phyloP scores from a whole-genome alignment of 2,329 filamentous ascomycete genomes.

The Colletotrichum sublineola region DNA sequence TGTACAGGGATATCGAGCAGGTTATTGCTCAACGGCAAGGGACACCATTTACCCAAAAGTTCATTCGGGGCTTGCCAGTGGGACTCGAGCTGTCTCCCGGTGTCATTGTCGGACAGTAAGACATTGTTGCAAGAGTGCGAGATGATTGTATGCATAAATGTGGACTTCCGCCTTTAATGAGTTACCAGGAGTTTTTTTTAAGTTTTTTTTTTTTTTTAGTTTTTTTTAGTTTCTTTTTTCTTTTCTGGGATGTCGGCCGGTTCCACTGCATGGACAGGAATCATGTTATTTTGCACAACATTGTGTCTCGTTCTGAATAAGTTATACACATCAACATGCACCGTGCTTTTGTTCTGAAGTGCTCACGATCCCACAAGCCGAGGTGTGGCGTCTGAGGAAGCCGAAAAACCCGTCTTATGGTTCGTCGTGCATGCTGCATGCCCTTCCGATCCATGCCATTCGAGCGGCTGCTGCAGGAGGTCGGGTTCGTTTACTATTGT shows the following conservation, averaged over 20 bases:
- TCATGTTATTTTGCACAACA: background rate
- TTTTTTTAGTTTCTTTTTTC: background rate
- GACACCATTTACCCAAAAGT: conserved; percentile 53
- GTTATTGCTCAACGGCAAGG: conserved; percentile 55
- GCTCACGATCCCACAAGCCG: background rate
- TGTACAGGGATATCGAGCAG: conserved; percentile 69
- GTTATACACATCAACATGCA: background rate
- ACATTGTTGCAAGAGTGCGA: background rate
- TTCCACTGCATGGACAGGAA: background rate
- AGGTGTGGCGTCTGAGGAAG: background rate
- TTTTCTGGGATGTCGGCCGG: background rate
- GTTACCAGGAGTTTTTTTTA: conserved; percentile 8
- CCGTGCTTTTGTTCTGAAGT: conserved; percentile 2
- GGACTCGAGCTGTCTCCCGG: conserved; percentile 64
- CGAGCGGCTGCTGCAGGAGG: conserved; percentile 2
- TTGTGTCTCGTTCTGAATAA: background rate
- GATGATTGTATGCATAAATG: background rate
- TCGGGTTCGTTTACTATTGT: background rate
- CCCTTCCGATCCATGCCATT: conserved; percentile 4
- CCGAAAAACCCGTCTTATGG: background rate
- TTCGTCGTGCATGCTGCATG: background rate
- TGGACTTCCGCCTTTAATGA: background rate
- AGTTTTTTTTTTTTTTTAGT: background rate
- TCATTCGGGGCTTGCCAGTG: conserved; percentile 59
- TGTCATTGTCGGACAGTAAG: conserved; percentile 50